Evolutionary conservation across 495 filamentous ascomycete genomes (phyloP), one percentile per base, ranked within the genome.

Genomic region (Aspergillus bertholletiae): DNA sequence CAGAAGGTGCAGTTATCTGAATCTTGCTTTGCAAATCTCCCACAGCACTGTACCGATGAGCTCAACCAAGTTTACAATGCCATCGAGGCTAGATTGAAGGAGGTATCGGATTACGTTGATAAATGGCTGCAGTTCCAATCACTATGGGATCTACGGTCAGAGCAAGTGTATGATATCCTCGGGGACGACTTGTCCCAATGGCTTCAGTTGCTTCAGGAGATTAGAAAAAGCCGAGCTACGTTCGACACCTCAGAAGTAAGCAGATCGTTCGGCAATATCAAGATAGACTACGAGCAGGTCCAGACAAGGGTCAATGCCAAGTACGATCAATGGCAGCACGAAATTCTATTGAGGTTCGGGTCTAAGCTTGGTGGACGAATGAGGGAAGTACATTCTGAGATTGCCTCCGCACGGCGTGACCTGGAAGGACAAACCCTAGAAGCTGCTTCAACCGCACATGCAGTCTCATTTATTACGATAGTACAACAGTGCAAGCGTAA

Each of bases 121-220:
- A 91, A 96, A 72, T 99, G 94, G 94, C 76, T 97, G 32, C 94
- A 96, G 64, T 99, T 97, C 72, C 94, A 99, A 72, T 96, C 93
- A 3, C 80, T 99, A 20, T 99, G 94, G 94, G 94, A 99, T 74
- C 75, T 99, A 52, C 92, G 95, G 64, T 88, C 91, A 5, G 95
- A 97, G 59, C 88, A 96, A 56, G 90, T 99, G 0, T 96, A 96
- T 60, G 89, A 93, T 51, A 78, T 88, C 21, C 76, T 99, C 1
- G 89, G 92, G n/a, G 92, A 97, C 46, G 85, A 97, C 61, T 78
- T 99, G 7, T 86, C 89, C 5, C 83, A 88, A 52, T 99, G 94
- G 94, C 80, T 97, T 13, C 91, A 97, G 67, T 72, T 96, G 7
- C 85, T 99, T 20, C 90, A 95, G 64, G 94, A 97, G 63, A 96